Evolutionary conservation across 495 filamentous ascomycete species (phyloP), one percentile per base, ranked within the genome.

Genomic region (Lepidopterella palustris): DNA sequence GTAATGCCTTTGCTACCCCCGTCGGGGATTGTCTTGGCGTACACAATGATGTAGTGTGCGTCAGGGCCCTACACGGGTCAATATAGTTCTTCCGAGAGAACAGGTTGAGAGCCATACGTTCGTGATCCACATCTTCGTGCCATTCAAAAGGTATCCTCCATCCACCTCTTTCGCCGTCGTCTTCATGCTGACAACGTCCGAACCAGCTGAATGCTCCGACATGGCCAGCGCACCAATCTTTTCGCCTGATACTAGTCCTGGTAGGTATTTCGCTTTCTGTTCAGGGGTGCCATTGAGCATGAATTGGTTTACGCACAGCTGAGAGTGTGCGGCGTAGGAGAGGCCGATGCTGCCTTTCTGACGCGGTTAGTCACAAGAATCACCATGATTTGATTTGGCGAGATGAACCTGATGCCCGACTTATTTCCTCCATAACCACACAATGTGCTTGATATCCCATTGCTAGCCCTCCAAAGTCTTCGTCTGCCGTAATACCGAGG

Each of bases 101-200:
- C 27, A 6, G 0, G 4, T 15, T 27, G 25, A 3, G 35, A 18
- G 9, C 18, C 10, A 53, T 55, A 86, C 84, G 68, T 98, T 98
- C 26, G 93, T 98, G 62, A 98, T 98, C 93, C 93, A 98, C 93
- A 98, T 97, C 80, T 98, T 98, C 23, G 88, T 89, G 13, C 93
- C 93, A 64, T 89, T 89, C 55, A 98, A 78, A 28, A 90, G 25
- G 74, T 85, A 97, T 25, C 93, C 93, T 13, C 90, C 90, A 63
- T 95, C 89, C 15, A 87, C 87, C 40, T 79, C 78, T 68, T 84
- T 86, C 0, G 92, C 92, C 0, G 79, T 82, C 20, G 87, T 95
- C 70, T 90, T 89, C 93, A 98, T 98, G 70, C 87, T 88, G 21
- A 98, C 91, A 1, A 98, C 93, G 72, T 98, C 93, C 47, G 85